These are phyloP conservation scores for Leucocoprinus leucothites DNA, from an alignment of 768 basidiomycete genomes.

Conservation along the genomic window DNA sequence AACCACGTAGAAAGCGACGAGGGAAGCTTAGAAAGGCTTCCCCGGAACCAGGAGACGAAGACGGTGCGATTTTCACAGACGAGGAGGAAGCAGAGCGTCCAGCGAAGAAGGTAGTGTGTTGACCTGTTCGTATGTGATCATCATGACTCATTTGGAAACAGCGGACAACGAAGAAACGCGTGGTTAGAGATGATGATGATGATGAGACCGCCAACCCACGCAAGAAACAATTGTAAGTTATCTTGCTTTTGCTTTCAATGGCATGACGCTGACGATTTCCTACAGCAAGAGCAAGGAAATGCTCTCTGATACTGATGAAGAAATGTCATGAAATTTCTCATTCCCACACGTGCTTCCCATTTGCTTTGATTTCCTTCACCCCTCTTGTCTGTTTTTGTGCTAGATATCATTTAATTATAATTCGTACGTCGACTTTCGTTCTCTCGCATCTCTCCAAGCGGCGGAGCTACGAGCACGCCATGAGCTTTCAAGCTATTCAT, in stretches of 20 bases:
- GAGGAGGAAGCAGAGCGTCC: conserved; percentile 67
- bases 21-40: conserved; percentile 65
- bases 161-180: conserved; percentile 66
- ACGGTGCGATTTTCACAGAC: conserved; percentile 66
- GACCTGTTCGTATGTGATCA: background rate
- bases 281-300: conserved; percentile 85
- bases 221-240: conserved; percentile 73
- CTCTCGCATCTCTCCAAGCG: too few species aligned
- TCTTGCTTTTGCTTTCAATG: background rate
- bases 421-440: too few species aligned
- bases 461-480: too few species aligned
- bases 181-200: conserved; percentile 78
- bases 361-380: too few species aligned
- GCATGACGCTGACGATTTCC: conserved; percentile 7
- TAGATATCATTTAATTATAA: too few species aligned
- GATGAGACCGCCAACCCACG: conserved; percentile 60
- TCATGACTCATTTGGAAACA: conserved; percentile 23
- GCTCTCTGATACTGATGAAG: conserved; percentile 86
- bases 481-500: too few species aligned
- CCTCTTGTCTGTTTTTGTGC: too few species aligned
- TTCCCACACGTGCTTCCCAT: background rate
- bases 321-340: conserved; percentile 50
- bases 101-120: conserved; percentile 57
- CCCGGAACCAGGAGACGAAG: conserved; percentile 58
- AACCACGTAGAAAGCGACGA: conserved; percentile 70